phyloP scores from a whole-genome alignment of 2,329 filamentous ascomycete genomes.

The Coleophoma eucalyptorum region DNA sequence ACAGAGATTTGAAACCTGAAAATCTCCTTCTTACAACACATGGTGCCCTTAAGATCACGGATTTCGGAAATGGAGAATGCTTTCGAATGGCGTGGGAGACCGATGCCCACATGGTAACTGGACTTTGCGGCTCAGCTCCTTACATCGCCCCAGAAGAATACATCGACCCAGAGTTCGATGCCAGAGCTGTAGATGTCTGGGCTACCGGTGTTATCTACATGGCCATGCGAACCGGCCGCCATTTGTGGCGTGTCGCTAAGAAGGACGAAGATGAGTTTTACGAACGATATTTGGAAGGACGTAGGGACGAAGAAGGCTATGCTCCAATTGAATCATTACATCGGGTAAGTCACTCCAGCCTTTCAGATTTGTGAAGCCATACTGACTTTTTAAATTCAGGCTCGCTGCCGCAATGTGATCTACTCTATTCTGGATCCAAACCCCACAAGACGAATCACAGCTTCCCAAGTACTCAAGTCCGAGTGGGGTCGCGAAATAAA shows the following conservation, averaged over 20 bases:
- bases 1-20: conserved; percentile 94
- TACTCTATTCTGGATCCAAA: conserved; percentile 98
- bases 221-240: conserved; percentile 96
- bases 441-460: conserved; percentile 85
- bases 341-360: conserved; percentile 60
- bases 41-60: conserved; percentile 93
- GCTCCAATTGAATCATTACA: conserved; percentile 93
- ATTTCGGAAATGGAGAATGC: conserved; percentile 98
- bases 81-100: conserved; percentile 99
- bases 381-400: conserved; percentile 46
- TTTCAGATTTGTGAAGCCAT: not conserved
- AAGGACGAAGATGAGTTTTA: conserved; percentile 98
- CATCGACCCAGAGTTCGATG: conserved; percentile 91
- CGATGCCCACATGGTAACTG: conserved; percentile 96
- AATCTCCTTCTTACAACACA: conserved; percentile 92
- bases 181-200: conserved; percentile 96
- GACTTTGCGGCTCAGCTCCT: conserved; percentile 91
- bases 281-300: conserved; percentile 85
- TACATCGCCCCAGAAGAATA: conserved; percentile 99
- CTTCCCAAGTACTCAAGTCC: conserved; percentile 93
- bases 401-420: conserved; percentile 96
- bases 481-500: conserved; percentile 99
- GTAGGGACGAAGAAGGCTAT: conserved; percentile 92
- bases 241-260: conserved; percentile 95
- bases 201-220: conserved; percentile 99